Percentiles rank a stretch among this genome's conserved stretches.
These are phyloP conservation scores for Phytophthora colocasiae DNA, from an alignment of 352 stramenopile species.

Conservation along the genomic window DNA sequence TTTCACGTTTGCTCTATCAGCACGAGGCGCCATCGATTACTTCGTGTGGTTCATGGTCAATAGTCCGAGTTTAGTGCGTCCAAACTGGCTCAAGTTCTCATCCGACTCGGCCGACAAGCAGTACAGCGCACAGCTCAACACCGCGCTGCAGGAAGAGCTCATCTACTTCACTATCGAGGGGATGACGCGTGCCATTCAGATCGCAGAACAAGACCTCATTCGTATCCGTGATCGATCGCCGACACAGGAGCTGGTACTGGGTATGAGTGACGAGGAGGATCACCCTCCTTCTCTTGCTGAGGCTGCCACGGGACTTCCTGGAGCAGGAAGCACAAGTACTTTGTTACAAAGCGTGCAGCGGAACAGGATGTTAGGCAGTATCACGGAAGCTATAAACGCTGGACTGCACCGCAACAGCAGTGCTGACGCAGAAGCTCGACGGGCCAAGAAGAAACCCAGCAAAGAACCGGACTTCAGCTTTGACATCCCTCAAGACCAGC, in stretches of 20 bases:
- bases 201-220: slow-evolving; percentile 71
- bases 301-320: slow-evolving; percentile 28
- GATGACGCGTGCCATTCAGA: slow-evolving; percentile 80
- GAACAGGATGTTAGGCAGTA: slow-evolving; percentile 37
- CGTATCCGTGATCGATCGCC: slow-evolving; percentile 52
- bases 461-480: slow-evolving; percentile 42
- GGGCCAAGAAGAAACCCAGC: slow-evolving; percentile 25
- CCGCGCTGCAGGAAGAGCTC: slow-evolving; percentile 84
- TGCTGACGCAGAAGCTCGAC: slow-evolving; percentile 22
- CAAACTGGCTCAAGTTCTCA: slow-evolving; percentile 78
- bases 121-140: slow-evolving; percentile 89
- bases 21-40: slow-evolving; percentile 75
- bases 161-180: slow-evolving; percentile 92
- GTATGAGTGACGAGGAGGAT: slow-evolving; percentile 22
- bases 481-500: slow-evolving; percentile 43
- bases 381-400: slow-evolving; percentile 38
- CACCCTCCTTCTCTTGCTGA: slow-evolving; percentile 14
- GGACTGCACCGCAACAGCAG: slow-evolving; percentile 37
- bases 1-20: slow-evolving; percentile 74
- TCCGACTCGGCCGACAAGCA: slow-evolving; percentile 84
- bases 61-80: slow-evolving; percentile 53
- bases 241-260: slow-evolving; percentile 51
- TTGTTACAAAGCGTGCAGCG: slow-evolving; percentile 31
- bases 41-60: slow-evolving; percentile 92
- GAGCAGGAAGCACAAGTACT: slow-evolving; percentile 12